Evolutionary conservation across 352 stramenopile genomes (phyloP), one percentile per base, ranked within the genome.

Genomic region (Hyaloperonospora brassicae): DNA sequence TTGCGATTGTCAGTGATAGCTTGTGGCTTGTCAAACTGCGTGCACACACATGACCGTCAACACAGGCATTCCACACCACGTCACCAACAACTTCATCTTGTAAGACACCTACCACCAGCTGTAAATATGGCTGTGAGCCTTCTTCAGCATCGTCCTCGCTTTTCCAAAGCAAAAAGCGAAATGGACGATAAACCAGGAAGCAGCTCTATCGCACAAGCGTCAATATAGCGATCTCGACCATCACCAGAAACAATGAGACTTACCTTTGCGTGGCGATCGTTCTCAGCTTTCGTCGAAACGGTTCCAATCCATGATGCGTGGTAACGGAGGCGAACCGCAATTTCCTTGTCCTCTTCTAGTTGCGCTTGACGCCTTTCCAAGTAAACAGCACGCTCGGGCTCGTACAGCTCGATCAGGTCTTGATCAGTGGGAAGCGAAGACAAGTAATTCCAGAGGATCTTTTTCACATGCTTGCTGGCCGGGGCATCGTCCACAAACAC

Each of bases 161-260:
- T 59, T 89, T 93, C 83, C 83, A 93, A 24, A 93, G 49, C 24
- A 91, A 61, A 54, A 93, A 91, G 9, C 83, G 80, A 57, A 70
- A 89, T 5, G 77, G 53, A 17, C 79, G 83, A 61, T 88, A 91
- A 22, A 68, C 73, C 24, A 78, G 50, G 22, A 79, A 89, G 23
- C 71, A 80, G 5, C 40, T 60, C 78, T 88, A 62, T 40, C 35
- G 66, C 50, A 36, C 24, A 52, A 41, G 51, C 22, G 4, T 2
- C 51, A 52, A 50, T 52, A 52, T 23, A 52, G 44, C 14, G 8
- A 34, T 34, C 27, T 8, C 27, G 8, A 9, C 27, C 27, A 34
- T 34, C 8, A 34, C 8, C 27, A 8, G 27, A 34, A 44, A 17
- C 12, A 25, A 14, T 1, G 34, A 3, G 45, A 4, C 25, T 2